These are phyloP conservation scores for Ogataea pignaliae DNA, from an alignment of 805 yeast genomes.

Conservation along the genomic window DNA sequence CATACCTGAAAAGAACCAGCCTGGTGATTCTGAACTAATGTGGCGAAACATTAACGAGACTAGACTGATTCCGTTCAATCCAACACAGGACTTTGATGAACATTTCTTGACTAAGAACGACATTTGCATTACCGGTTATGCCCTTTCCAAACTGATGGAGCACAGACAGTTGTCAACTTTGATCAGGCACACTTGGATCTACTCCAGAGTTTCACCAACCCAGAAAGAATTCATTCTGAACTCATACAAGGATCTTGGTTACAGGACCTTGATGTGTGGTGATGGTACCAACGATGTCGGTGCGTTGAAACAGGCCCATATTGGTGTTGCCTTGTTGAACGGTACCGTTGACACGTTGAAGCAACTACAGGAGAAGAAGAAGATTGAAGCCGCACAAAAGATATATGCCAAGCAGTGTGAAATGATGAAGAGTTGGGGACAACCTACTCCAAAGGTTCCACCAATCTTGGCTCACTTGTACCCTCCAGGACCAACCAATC, in stretches of 20 bases:
- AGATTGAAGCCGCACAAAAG: constrained; percentile 54
- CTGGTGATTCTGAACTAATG: constrained; percentile 51
- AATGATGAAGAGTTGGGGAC: constrained; percentile 75
- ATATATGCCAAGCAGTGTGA: constrained; percentile 83
- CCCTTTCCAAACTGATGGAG: constrained; percentile 59
- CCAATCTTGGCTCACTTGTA: constrained; percentile 85
- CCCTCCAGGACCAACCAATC: constrained; percentile 93
- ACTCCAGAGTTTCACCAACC: constrained; percentile 94
- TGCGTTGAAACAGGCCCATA: constrained; percentile 96
- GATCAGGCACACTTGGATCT: constrained; percentile 91
- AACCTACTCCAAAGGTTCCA: constrained; percentile 82
- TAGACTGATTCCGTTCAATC: constrained; percentile 59
- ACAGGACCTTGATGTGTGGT: constrained; percentile 97
- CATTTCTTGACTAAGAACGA: constrained; percentile 64
- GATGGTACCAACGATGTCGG: constrained; percentile 99
- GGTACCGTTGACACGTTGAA: constrained; percentile 95
- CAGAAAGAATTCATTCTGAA: constrained; percentile 91
- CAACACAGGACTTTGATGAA: constrained; percentile 52
- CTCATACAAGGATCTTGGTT: constrained; percentile 80
- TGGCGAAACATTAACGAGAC: constrained; percentile 87
- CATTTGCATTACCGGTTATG: constrained; percentile 91
- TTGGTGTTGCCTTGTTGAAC: constrained; percentile 95
- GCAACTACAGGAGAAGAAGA: constrained; percentile 78
- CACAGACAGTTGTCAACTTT: constrained; percentile 69
- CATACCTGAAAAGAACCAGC: constrained; percentile 66